Evolutionary conservation across 352 stramenopile genomes (phyloP), one percentile per base, ranked within the genome.

Genomic region (Pythium phragmiticola): DNA sequence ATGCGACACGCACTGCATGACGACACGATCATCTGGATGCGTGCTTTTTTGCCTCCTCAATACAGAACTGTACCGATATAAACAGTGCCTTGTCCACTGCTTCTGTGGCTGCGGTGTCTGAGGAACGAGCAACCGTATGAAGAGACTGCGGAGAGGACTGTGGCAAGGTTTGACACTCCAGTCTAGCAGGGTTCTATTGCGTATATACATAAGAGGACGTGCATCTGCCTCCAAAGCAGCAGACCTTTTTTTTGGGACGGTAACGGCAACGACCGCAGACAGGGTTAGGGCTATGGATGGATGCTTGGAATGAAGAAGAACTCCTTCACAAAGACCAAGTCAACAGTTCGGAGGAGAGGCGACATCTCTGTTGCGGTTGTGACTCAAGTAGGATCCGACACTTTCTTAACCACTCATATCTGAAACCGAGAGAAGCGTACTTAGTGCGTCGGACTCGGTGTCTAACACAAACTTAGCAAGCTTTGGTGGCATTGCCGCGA

Each of bases 311-410:
- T 14, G 45, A 41, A 34, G 42, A 66, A 66, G 68, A 75, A 72
- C 23, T 46, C 30, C 5, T 19, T 53, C 72, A 72, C 64, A 65
- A 65, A 63, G 0, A 34, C 14, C 58, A 54, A 71, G 63, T 62
- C 34, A 54, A 43, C 19, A 12, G 2, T 0, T 4, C 1, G 5
- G 9, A 43, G 64, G 64, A 47, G 37, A 55, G 63, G 63, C 37
- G 50, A 69, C 55, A 69, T 69, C 47, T 34, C 54, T 64, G 63
- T 64, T 69, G 63, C 63, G 63, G 63, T 69, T 69, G 63, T 62
- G 57, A 28, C 43, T 69, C 51, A 69, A 70, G 64, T 70, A 70
- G 64, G 64, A 70, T 70, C 64, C 64, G 64, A 70, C 64, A 53
- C 34, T 16, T 36, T 42, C 28, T 23, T 62, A 7, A 4, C 4